A percentile compares a stretch with the other conserved stretches of the same genome.
Conservation (phyloP, 257 asterid species). For the Thymus quinquecostatus region DNA sequence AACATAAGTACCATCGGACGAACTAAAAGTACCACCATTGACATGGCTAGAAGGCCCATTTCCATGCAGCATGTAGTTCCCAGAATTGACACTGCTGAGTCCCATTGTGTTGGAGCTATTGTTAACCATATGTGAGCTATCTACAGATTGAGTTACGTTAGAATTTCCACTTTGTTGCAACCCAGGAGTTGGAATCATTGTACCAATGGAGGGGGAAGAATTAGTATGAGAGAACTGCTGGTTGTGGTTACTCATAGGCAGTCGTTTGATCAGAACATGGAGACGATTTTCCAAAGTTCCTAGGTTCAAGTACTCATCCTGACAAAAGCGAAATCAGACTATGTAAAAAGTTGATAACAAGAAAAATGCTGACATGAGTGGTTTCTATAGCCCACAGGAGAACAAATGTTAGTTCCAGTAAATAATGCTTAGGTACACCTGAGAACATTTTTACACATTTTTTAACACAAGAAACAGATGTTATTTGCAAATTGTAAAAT, state of each 20-base stretch:
- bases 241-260: slow-evolving; percentile 49
- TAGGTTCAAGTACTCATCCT: slow-evolving; percentile 84
- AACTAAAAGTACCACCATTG: slow-evolving; percentile 59
- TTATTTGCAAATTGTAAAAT: background rate
- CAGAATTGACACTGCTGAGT: slow-evolving; percentile 58
- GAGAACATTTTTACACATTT: slow-evolving; percentile 12
- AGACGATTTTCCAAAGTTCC: slow-evolving; percentile 76
- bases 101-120: slow-evolving; percentile 47
- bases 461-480: slow-evolving; percentile 12
- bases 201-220: slow-evolving; percentile 79
- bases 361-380: background rate
- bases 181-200: slow-evolving; percentile 99
- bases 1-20: slow-evolving; percentile 53
- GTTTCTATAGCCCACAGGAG: slow-evolving; percentile 16
- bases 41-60: slow-evolving; percentile 54
- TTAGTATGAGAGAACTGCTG: slow-evolving; percentile 77
- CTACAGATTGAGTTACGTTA: slow-evolving; percentile 53
- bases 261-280: slow-evolving; percentile 43
- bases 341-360: background rate
- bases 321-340: slow-evolving; percentile 32
- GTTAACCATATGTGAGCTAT: slow-evolving; percentile 55
- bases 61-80: slow-evolving; percentile 61
- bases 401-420: slow-evolving; percentile 18
- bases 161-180: slow-evolving; percentile 76
- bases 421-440: slow-evolving; percentile 10